Evolutionary conservation across 208 protist species (phyloP).

Genomic region (Acanthamoeba triangularis): DNA sequence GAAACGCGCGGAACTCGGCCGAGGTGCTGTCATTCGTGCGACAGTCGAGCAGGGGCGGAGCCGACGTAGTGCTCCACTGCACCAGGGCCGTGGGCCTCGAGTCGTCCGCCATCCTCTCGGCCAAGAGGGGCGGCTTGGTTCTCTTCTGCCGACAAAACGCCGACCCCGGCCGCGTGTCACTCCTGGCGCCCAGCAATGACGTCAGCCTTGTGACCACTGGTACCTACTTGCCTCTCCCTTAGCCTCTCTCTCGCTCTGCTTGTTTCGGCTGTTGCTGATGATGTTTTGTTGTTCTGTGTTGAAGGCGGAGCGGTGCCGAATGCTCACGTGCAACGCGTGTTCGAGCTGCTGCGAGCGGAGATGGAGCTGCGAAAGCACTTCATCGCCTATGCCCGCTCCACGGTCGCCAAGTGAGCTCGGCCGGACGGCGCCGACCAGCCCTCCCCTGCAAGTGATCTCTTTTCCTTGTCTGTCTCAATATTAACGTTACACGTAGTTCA

Average conservation of each 20-base stretch:
- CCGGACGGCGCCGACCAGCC: too few relatives aligned
- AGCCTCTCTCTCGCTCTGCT: not conserved
- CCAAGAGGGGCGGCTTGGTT: not conserved
- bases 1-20: constrained; percentile 39
- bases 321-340: constrained; percentile 37
- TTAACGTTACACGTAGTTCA: too few relatives aligned
- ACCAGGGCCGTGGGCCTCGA: not conserved
- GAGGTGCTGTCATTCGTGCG: not conserved
- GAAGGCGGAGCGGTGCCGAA: constrained; percentile 12
- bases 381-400: constrained; percentile 2
- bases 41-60: not conserved
- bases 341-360: constrained; percentile 32
- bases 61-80: not conserved
- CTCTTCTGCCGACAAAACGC: constrained; percentile 33
- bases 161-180: not conserved
- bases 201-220: not conserved
- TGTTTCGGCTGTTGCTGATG: not conserved
- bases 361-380: constrained; percentile 34
- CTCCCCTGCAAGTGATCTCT: too few relatives aligned
- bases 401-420: not conserved
- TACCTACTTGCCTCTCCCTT: not conserved
- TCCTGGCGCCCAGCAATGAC: constrained; percentile 18
- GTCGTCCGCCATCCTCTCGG: not conserved
- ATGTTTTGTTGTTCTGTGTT: not conserved
- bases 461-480: too few relatives aligned